Evolutionary conservation across 2,329 filamentous ascomycete species (phyloP).

Genomic region (Colletotrichum musae): DNA sequence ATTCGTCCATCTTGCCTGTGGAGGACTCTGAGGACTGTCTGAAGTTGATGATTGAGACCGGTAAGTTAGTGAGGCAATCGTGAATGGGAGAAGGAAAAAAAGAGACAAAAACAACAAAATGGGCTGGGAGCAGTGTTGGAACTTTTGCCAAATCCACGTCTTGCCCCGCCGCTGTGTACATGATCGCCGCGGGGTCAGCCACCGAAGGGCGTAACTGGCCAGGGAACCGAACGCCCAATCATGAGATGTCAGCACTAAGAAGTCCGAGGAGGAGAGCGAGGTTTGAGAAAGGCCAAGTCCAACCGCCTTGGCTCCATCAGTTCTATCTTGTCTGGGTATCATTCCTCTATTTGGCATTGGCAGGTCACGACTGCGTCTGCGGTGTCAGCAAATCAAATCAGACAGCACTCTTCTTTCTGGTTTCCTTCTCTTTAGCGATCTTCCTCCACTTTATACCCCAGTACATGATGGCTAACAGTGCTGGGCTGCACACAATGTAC

Average conservation of each 20-base stretch:
- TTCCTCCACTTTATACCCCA: conserved; percentile 61
- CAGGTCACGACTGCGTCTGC: not conserved
- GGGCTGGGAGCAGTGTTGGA: not conserved
- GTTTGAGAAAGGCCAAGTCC: not conserved
- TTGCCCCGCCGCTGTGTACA: not conserved
- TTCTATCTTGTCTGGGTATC: not conserved
- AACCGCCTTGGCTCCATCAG: too few relatives aligned
- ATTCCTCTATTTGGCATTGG: conserved; percentile 34
- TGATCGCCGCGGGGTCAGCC: not conserved
- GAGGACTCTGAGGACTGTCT: too few relatives aligned
- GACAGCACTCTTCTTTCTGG: conserved; percentile 3
- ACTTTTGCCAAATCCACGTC: not conserved
- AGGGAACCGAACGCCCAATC: not conserved
- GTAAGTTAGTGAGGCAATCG: not conserved
- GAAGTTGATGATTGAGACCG: not conserved
- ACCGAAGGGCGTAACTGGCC: not conserved
- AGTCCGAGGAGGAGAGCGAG: not conserved
- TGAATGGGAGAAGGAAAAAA: not conserved
- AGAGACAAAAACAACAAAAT: not conserved
- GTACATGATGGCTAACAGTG: conserved; percentile 57
- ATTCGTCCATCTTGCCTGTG: not conserved
- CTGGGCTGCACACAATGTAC: conserved; percentile 56
- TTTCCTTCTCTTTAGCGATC: conserved; percentile 48
- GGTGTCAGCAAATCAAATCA: conserved; percentile 14
- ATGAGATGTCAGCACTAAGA: not conserved